Conservation (phyloP, 1,284 basidiomycete genomes). For the Dichomitus squalens region DNA sequence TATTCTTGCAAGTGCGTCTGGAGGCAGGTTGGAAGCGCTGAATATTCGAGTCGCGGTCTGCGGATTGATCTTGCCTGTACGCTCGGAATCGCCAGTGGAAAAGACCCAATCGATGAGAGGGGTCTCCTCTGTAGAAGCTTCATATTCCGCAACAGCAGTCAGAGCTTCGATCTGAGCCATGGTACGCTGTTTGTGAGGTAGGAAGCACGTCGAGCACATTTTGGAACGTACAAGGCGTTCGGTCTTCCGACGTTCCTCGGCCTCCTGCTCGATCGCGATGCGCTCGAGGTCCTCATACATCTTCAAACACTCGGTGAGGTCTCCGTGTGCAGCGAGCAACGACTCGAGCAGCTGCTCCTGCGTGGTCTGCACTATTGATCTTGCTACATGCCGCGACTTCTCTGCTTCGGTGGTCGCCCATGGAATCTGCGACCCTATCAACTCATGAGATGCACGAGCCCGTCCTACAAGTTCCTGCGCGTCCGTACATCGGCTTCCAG, state of each 20-base stretch:
- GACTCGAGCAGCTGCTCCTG: slow-evolving; percentile 66
- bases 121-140: slow-evolving; percentile 63
- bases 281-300: slow-evolving; percentile 66
- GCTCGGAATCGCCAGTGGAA: slow-evolving; percentile 62
- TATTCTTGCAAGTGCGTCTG: slow-evolving; percentile 82
- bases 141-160: slow-evolving; percentile 43
- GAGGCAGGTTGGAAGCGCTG: slow-evolving; percentile 74
- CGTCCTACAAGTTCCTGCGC: slow-evolving; percentile 70
- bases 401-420: slow-evolving; percentile 82
- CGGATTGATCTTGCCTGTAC: slow-evolving; percentile 78
- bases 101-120: slow-evolving; percentile 73
- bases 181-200: too few species aligned
- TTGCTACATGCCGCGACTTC: slow-evolving; percentile 39
- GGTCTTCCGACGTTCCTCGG: slow-evolving; percentile 37
- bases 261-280: slow-evolving; percentile 58
- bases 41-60: slow-evolving; percentile 82
- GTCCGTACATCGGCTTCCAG: not conserved
- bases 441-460: slow-evolving; percentile 69
- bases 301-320: slow-evolving; percentile 46
- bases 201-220: not conserved
- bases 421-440: slow-evolving; percentile 72
- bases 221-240: slow-evolving; percentile 26
- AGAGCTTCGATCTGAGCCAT: slow-evolving; percentile 25
- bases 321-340: slow-evolving; percentile 64
- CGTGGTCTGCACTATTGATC: slow-evolving; percentile 36